Conservation (phyloP, 2,329 filamentous ascomycete species). For the Phialophora tarda region DNA sequence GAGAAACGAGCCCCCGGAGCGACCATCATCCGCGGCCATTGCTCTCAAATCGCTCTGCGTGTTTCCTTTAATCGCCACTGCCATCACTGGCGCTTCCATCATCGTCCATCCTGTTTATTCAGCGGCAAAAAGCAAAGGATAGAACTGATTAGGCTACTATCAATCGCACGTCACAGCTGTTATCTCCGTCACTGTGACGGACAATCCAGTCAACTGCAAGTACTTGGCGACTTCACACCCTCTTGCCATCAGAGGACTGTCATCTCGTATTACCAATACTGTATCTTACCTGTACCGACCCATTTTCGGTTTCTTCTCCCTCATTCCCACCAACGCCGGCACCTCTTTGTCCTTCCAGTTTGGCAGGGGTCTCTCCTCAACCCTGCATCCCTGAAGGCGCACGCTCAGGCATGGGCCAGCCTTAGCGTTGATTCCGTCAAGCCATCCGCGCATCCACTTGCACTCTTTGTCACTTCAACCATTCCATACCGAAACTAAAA, state of each 20-base stretch:
- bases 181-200: conserved; percentile 4
- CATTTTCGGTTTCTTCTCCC: conserved; percentile 4
- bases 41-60: background rate
- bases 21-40: conserved; percentile 5
- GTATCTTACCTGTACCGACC: conserved; percentile 18
- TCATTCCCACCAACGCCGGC: background rate
- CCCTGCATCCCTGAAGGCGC: conserved; percentile 14
- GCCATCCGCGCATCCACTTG: conserved; percentile 29
- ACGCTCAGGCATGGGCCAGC: conserved; percentile 21
- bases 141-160: conserved; percentile 9
- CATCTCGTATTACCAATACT: conserved; percentile 9
- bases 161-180: conserved; percentile 7
- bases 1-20: conserved; percentile 4
- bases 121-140: conserved; percentile 12
- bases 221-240: conserved; percentile 7
- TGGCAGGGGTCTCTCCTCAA: conserved; percentile 9
- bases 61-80: conserved; percentile 12
- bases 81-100: conserved; percentile 23
- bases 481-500: conserved; percentile 22
- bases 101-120: conserved; percentile 19
- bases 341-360: conserved; percentile 9
- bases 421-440: conserved; percentile 15
- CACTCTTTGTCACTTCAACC: conserved; percentile 20
- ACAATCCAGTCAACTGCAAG: conserved; percentile 9
- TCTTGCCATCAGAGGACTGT: conserved; percentile 4